These are phyloP conservation scores for Thermothielavioides terrestris DNA, from an alignment of 495 filamentous ascomycete species.

Conservation along the genomic window DNA sequence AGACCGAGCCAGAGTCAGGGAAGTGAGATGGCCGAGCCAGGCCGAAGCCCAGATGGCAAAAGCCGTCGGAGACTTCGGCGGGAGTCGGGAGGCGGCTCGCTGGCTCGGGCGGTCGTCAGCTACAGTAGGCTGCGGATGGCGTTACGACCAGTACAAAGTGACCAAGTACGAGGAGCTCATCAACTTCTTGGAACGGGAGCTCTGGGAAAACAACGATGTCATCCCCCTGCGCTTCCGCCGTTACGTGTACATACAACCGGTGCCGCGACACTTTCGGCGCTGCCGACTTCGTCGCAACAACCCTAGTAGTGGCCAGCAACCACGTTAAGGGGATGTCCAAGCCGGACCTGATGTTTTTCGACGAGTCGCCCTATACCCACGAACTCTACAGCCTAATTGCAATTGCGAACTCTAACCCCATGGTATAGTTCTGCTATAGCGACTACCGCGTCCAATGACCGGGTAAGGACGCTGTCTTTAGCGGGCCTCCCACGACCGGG, in stretches of 20 bases:
- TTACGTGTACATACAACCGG: constrained; percentile 3
- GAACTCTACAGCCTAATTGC: constrained; percentile 23
- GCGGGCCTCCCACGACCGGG: too few relatives aligned
- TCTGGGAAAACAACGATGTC: not conserved
- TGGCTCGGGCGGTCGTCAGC: too few relatives aligned
- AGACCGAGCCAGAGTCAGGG: too few relatives aligned
- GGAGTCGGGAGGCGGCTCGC: too few relatives aligned
- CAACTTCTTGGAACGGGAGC: constrained; percentile 1
- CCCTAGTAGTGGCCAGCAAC: constrained; percentile 13
- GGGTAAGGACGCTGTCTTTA: too few relatives aligned
- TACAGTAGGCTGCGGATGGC: too few relatives aligned
- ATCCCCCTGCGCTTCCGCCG: not conserved
- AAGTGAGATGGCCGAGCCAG: too few relatives aligned
- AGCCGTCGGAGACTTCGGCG: too few relatives aligned
- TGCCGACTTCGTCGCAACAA: constrained; percentile 22
- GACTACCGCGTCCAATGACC: too few relatives aligned
- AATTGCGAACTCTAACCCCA: constrained; percentile 19
- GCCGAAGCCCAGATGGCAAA: too few relatives aligned
- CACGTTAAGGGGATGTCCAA: constrained; percentile 17
- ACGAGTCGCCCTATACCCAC: constrained; percentile 17
- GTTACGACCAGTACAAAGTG: constrained; percentile 2
- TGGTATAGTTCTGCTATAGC: constrained; percentile 21
- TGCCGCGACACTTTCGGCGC: constrained; percentile 12
- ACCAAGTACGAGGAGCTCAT: constrained; percentile 1
- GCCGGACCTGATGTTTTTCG: constrained; percentile 21